Percentiles rank a stretch among this genome's conserved stretches.
Conservation (phyloP, 1,284 basidiomycete genomes). For the Cutaneotrichosporon cavernicola region DNA sequence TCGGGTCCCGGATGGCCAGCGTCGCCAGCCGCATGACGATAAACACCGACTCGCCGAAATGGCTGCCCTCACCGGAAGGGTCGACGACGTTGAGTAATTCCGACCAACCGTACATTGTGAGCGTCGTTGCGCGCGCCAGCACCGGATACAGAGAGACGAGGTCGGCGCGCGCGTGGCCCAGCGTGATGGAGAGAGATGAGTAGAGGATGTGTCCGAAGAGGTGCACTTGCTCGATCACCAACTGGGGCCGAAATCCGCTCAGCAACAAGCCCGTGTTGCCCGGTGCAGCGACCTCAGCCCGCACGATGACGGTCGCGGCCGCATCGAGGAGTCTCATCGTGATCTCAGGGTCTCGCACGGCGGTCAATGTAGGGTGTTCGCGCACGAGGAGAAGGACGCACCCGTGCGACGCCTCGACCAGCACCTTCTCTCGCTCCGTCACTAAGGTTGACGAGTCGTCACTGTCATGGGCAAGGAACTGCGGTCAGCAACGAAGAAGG, state of each 20-base stretch:
- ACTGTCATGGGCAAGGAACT: slow-evolving; percentile 17
- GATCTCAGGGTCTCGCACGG: slow-evolving; percentile 23
- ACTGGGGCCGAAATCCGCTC: slow-evolving; percentile 23
- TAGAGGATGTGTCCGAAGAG: slow-evolving; percentile 37
- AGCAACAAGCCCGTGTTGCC: slow-evolving; percentile 30
- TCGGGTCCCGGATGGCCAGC: slow-evolving; percentile 24
- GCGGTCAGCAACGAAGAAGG: neutral
- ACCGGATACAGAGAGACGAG: slow-evolving; percentile 40
- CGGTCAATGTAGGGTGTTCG: slow-evolving; percentile 27
- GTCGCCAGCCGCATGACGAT: slow-evolving; percentile 32
- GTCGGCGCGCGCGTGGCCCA: slow-evolving; percentile 18
- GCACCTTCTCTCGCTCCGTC: slow-evolving; percentile 8
- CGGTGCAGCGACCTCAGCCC: slow-evolving; percentile 26
- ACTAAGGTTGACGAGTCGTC: neutral
- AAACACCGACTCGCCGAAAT: slow-evolving; percentile 35
- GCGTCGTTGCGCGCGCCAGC: slow-evolving; percentile 33
- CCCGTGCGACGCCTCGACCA: slow-evolving; percentile 30
- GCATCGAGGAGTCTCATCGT: slow-evolving; percentile 22
- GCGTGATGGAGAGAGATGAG: slow-evolving; percentile 27
- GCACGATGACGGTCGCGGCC: slow-evolving; percentile 32
- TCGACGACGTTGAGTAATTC: slow-evolving; percentile 39
- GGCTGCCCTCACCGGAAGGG: slow-evolving; percentile 33
- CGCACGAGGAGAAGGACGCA: slow-evolving; percentile 35
- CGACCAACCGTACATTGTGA: slow-evolving; percentile 34
- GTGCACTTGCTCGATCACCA: slow-evolving; percentile 29